A percentile compares a stretch with the other conserved stretches of the same genome.
Conservation (phyloP, 371 early-diverging fungal species). For the Quaeritorhiza haematococci region DNA sequence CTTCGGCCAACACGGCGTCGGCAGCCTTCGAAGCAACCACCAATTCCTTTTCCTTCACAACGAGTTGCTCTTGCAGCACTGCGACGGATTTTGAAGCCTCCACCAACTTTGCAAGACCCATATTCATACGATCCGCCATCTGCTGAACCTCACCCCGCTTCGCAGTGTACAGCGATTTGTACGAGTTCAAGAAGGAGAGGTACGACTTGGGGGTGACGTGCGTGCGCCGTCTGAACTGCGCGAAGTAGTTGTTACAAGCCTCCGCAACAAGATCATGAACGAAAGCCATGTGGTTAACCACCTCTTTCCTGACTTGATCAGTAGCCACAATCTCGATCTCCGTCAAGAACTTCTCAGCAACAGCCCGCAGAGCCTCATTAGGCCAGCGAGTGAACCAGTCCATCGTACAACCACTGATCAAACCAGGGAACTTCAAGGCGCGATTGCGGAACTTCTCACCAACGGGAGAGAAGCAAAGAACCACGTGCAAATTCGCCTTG, state of each 20-base stretch:
- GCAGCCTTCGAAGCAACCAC: conserved; percentile 54
- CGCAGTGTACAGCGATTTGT: conserved; percentile 39
- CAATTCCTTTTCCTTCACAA: conserved; percentile 58
- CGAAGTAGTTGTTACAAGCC: conserved; percentile 52
- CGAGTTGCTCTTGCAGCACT: conserved; percentile 51
- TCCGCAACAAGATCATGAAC: conserved; percentile 56
- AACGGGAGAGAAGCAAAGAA: conserved; percentile 60
- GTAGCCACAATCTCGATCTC: conserved; percentile 52
- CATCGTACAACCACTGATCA: conserved; percentile 58
- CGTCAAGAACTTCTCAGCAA: conserved; percentile 50
- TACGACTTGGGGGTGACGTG: conserved; percentile 62
- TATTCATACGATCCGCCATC: conserved; percentile 54
- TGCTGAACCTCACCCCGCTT: conserved; percentile 51
- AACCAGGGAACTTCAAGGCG: conserved; percentile 56
- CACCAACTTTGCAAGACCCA: conserved; percentile 54
- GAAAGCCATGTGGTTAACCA: conserved; percentile 54
- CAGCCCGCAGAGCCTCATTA: conserved; percentile 49
- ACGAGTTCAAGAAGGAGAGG: conserved; percentile 52
- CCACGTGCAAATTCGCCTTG: conserved; percentile 55
- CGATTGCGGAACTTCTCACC: conserved; percentile 59
- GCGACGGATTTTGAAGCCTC: conserved; percentile 57
- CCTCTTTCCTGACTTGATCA: conserved; percentile 44
- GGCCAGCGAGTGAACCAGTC: conserved; percentile 64
- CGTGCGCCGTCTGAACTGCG: conserved; percentile 52
- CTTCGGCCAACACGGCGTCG: conserved; percentile 52